Evolutionary conservation across 139 green algal genomes (phyloP), one percentile per base, ranked within the genome.

Genomic region (Tetradesmus lagerheimii): DNA sequence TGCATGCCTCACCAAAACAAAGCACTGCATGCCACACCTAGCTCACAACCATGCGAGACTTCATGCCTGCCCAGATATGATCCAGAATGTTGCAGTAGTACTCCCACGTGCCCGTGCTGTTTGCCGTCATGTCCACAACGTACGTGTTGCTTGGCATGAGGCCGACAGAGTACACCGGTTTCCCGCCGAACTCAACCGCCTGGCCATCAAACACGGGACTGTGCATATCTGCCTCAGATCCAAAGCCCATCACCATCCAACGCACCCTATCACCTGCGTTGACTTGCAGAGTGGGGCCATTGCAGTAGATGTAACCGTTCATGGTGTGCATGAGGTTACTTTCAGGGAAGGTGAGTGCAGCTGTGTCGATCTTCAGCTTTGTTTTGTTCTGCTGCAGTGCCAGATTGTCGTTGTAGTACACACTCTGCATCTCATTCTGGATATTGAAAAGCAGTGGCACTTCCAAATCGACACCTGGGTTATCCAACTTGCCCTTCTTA

Each of bases 41-140:
- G 83, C 88, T 62, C n/a, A 90, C 88, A 9, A 91, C 31, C 88
- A 91, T 91, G 35, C 80, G 45, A 12, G 80, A 35, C 25, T 37
- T 91, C 94, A 96, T 96, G 74, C 94, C 93, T 6, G 91, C 93
- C 20, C 39, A 50, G 66, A 95, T 93, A 84, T 96, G 94, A 88
- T 95, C 93, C 14, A 90, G 89, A 1, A 95, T 87, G 83, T 96
- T 93, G 91, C 94, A 96, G 91, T 96, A 94, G 66, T 94, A 85
- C 1, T 92, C 50, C 94, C 94, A 96, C 9, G 43, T 93, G 39
- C 93, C 94, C 20, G 93, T 62, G 83, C 66, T 85, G 82, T 89
- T 88, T 3, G 91, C 41, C 8, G 79, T 29, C 75, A 95, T 92
- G 31, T 93, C 85, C 0, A 93, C 67, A 16, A 74, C 66, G 1